Percentiles rank a stretch among this genome's conserved stretches.
Conservation (phyloP, 2,329 filamentous ascomycete species). For the Diaporthe sp. region DNA sequence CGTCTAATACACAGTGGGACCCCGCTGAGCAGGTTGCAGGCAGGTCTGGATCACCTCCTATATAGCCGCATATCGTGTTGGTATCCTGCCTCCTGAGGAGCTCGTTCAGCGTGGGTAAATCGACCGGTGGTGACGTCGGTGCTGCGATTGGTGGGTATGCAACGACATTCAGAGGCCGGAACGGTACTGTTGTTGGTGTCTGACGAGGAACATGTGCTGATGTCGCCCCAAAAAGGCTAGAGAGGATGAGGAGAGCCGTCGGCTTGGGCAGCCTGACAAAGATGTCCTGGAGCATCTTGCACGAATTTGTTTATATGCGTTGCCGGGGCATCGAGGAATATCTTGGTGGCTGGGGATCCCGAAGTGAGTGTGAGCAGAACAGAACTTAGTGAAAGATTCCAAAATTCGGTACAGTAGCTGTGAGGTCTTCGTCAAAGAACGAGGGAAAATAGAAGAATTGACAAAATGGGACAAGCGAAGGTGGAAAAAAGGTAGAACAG, state of each 20-base stretch:
- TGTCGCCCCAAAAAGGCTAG: slow-evolving; percentile 44
- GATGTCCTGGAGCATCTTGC: slow-evolving; percentile 41
- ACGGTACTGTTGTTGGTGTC: slow-evolving; percentile 45
- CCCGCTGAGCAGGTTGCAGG: slow-evolving; percentile 70
- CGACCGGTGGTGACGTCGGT: slow-evolving; percentile 55
- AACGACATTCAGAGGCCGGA: slow-evolving; percentile 48
- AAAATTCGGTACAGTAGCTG: neutral
- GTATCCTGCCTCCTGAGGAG: slow-evolving; percentile 55
- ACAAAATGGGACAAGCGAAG: slow-evolving; percentile 18
- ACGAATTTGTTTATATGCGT: slow-evolving; percentile 2
- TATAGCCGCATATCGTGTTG: slow-evolving; percentile 70
- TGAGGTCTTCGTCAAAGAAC: neutral
- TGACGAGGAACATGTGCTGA: slow-evolving; percentile 45
- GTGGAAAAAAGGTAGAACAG: slow-evolving; percentile 5
- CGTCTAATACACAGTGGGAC: slow-evolving; percentile 69
- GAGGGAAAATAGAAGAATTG: neutral
- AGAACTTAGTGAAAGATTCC: neutral
- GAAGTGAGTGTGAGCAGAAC: slow-evolving; percentile 3
- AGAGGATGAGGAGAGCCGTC: slow-evolving; percentile 47
- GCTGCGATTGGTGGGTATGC: slow-evolving; percentile 49
- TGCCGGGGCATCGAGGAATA: slow-evolving; percentile 26
- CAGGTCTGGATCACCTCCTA: slow-evolving; percentile 63
- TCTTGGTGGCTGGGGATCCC: slow-evolving; percentile 4
- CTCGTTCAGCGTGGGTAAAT: slow-evolving; percentile 50
- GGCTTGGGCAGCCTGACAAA: slow-evolving; percentile 47